phyloP scores from a whole-genome alignment of 2,329 filamentous ascomycete species.

The Cladosporium halotolerans region DNA sequence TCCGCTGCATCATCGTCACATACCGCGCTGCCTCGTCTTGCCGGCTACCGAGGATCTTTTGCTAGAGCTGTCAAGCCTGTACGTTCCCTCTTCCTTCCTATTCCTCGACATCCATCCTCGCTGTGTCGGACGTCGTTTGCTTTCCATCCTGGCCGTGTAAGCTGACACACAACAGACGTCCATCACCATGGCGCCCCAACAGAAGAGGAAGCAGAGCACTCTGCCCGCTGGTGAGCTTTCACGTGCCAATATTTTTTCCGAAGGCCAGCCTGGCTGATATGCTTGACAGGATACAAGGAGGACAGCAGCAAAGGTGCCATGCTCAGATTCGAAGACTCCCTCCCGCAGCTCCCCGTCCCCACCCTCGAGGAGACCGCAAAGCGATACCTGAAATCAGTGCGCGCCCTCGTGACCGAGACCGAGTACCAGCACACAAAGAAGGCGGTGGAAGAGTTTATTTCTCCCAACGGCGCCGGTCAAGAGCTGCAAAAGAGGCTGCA shows the following conservation, averaged over 20 bases:
- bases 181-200: constrained; percentile 27
- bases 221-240: constrained; percentile 39
- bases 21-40: constrained; percentile 1
- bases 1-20: constrained; percentile 11
- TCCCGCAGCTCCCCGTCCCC: constrained; percentile 71
- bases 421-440: constrained; percentile 71
- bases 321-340: constrained; percentile 80
- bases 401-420: constrained; percentile 61
- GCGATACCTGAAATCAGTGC: constrained; percentile 73
- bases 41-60: constrained; percentile 13
- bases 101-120: not conserved
- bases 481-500: constrained; percentile 82
- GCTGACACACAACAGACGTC: constrained; percentile 11
- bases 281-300: constrained; percentile 63
- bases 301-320: constrained; percentile 72
- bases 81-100: not conserved
- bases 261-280: not conserved
- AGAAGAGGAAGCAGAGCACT: constrained; percentile 38
- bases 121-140: not conserved
- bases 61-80: constrained; percentile 6
- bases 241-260: not conserved
- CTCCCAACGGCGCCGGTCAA: constrained; percentile 75
- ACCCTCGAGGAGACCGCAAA: constrained; percentile 75
- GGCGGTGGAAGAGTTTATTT: constrained; percentile 81
- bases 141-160: not conserved